Conservation (phyloP, 768 basidiomycete genomes). For the Russula ochroleuca region DNA sequence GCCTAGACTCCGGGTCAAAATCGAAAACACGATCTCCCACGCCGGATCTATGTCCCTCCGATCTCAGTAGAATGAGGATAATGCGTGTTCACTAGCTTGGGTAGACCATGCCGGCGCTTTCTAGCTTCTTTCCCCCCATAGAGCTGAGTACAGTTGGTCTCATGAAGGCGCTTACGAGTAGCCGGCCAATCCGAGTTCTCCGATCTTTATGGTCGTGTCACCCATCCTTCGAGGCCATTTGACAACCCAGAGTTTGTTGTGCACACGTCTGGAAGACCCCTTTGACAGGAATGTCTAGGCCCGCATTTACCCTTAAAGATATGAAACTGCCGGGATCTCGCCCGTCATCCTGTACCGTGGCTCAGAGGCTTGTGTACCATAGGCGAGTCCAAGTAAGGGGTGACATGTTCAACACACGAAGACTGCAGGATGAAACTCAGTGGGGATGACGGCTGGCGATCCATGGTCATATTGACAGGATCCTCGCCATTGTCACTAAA, state of each 20-base stretch:
- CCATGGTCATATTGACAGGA: not conserved
- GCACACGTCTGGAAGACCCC: not conserved
- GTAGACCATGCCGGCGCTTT: not conserved
- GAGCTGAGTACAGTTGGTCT: not conserved
- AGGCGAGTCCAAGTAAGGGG: not conserved
- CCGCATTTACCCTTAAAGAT: not conserved
- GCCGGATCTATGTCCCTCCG: not conserved
- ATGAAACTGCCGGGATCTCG: not conserved
- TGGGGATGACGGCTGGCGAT: not conserved
- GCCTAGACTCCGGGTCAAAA: not conserved
- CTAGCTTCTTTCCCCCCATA: not conserved
- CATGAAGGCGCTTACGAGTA: not conserved
- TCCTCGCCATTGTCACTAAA: not conserved
- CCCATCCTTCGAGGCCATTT: not conserved
- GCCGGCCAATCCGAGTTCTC: not conserved
- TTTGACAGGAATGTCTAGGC: not conserved
- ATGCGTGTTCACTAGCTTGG: not conserved
- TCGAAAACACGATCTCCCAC: not conserved
- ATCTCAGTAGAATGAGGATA: not conserved
- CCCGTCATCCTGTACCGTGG: not conserved
- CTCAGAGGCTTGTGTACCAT: not conserved
- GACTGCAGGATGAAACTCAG: not conserved
- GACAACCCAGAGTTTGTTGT: not conserved
- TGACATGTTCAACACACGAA: not conserved
- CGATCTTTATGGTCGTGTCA: not conserved